Conservation (phyloP, 2,329 filamentous ascomycete species). For the Hypomyces perniciosus region DNA sequence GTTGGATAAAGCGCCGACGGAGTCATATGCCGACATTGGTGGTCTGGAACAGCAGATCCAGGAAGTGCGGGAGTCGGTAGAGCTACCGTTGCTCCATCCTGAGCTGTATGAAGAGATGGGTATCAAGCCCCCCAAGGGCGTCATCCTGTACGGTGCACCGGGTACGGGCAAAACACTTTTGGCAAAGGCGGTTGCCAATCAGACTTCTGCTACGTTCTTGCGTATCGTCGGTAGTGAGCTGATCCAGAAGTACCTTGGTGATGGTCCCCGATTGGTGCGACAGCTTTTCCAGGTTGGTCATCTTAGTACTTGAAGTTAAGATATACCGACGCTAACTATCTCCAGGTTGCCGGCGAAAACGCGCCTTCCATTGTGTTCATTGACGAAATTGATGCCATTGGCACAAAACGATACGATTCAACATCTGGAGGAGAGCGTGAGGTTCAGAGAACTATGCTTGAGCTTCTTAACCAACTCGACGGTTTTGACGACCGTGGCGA, state of each 20-base stretch:
- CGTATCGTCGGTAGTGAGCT: slow-evolving; percentile 95
- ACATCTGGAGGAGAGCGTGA: slow-evolving; percentile 95
- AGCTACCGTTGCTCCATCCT: slow-evolving; percentile 88
- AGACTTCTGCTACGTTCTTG: slow-evolving; percentile 97
- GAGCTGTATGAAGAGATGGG: slow-evolving; percentile 99
- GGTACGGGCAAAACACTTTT: slow-evolving; percentile 95
- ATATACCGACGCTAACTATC: background rate
- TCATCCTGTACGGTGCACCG: slow-evolving; percentile 95
- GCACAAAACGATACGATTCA: slow-evolving; percentile 97
- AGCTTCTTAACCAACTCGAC: slow-evolving; percentile 95
- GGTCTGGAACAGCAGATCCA: slow-evolving; percentile 93
- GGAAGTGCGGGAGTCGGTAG: slow-evolving; percentile 94
- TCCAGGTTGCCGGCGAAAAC: slow-evolving; percentile 86
- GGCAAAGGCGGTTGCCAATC: slow-evolving; percentile 95
- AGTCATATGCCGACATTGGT: slow-evolving; percentile 98
- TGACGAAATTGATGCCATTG: slow-evolving; percentile 97
- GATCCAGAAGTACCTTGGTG: slow-evolving; percentile 97
- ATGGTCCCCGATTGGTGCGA: slow-evolving; percentile 88
- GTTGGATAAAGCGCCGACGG: slow-evolving; percentile 95
- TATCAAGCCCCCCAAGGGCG: slow-evolving; percentile 98
- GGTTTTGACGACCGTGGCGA: slow-evolving; percentile 98
- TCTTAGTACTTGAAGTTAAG: background rate
- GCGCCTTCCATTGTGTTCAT: slow-evolving; percentile 98
- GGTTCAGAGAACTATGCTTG: slow-evolving; percentile 97
- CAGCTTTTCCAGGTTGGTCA: slow-evolving; percentile 77